Conservation (phyloP, 345 rosid genomes). For the Eutrema japonicum region DNA sequence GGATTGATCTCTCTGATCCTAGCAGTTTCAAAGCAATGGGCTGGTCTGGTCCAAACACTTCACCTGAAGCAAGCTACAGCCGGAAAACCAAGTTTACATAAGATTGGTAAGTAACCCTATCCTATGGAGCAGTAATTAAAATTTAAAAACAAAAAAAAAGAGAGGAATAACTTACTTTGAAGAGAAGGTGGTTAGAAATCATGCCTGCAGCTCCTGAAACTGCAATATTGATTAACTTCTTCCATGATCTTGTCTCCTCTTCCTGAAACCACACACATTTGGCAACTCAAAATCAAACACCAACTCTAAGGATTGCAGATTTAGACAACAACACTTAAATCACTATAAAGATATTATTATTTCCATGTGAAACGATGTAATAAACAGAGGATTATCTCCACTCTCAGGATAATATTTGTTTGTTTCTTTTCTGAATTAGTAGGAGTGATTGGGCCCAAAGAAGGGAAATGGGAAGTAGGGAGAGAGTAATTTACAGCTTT, state of each 20-base stretch:
- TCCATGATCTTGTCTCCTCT: slow-evolving; percentile 93
- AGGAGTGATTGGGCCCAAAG: neutral
- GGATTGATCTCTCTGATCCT: slow-evolving; percentile 91
- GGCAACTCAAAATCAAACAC: neutral
- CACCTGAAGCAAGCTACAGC: slow-evolving; percentile 89
- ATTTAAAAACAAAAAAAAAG: too few species aligned
- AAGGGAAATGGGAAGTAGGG: slow-evolving; percentile 1
- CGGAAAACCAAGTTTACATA: slow-evolving; percentile 20
- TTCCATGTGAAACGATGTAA: slow-evolving; percentile 7
- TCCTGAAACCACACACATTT: slow-evolving; percentile 53
- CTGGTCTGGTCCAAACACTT: slow-evolving; percentile 89
- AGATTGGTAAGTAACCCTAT: slow-evolving; percentile 18
- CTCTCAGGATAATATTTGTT: neutral
- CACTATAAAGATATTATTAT: neutral
- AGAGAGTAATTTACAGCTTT: slow-evolving; percentile 62
- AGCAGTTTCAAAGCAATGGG: slow-evolving; percentile 86
- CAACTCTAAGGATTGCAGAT: neutral
- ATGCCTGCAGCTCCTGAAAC: slow-evolving; percentile 99
- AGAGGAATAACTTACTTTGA: slow-evolving; percentile 65
- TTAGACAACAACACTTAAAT: neutral
- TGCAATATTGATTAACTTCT: slow-evolving; percentile 72
- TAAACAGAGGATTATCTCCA: neutral
- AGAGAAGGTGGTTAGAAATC: slow-evolving; percentile 94
- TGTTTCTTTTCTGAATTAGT: neutral
- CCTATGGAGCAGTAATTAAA: neutral